Evolutionary conservation across 2,329 filamentous ascomycete genomes (phyloP).

Genomic region (Myriosclerotinia duriaeana): DNA sequence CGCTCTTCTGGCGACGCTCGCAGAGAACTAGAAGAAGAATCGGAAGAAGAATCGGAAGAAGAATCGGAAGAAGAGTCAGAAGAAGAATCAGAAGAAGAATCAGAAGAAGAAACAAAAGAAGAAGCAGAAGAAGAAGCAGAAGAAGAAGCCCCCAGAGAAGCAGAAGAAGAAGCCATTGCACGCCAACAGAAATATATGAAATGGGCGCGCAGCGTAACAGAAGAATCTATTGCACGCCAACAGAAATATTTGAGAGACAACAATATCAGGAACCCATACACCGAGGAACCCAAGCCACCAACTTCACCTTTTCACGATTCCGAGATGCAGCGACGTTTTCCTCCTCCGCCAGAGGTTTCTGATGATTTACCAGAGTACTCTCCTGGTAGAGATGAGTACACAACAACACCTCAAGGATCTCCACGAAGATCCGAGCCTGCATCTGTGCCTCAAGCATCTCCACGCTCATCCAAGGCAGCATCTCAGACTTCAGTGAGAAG

Average conservation of each 20-base stretch:
- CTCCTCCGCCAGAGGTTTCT: neutral
- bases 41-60: too few relatives aligned
- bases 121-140: too few relatives aligned
- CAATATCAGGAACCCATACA: neutral
- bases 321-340: neutral
- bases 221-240: neutral
- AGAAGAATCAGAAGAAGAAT: too few relatives aligned
- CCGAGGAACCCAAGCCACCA: neutral
- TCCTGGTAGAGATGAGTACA: too few relatives aligned
- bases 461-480: neutral
- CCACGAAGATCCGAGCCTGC: too few relatives aligned
- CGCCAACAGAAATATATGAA: neutral
- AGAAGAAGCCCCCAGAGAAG: accelerated
- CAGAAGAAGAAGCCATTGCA: neutral
- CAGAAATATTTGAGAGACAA: neutral
- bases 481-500: neutral
- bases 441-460: neutral
- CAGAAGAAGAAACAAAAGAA: too few relatives aligned
- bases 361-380: too few relatives aligned
- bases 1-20: too few relatives aligned
- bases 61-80: too few relatives aligned
- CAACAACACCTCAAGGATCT: too few relatives aligned
- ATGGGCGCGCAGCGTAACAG: neutral
- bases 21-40: too few relatives aligned
- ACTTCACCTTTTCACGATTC: neutral